phyloP scores from a whole-genome alignment of 2,329 filamentous ascomycete species.

The Hymenoscyphus linearis region DNA sequence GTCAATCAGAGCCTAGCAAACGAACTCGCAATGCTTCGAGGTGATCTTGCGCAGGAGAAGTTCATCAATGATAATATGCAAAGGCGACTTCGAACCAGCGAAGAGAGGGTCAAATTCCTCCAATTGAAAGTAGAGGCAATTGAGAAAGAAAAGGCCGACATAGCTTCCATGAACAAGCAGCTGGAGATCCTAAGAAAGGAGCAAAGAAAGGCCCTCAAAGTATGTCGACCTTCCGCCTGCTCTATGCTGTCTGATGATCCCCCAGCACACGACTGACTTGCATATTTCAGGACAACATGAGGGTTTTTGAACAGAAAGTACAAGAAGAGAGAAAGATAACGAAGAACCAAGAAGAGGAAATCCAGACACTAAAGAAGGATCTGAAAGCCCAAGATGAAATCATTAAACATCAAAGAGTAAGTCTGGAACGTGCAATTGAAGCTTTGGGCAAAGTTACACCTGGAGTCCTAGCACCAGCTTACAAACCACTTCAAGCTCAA shows the following conservation, averaged over 20 bases:
- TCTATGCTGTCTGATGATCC: background rate
- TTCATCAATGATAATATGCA: background rate
- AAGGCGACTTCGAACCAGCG: background rate
- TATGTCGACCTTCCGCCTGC: background rate
- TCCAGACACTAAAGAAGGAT: background rate
- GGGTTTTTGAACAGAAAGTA: background rate
- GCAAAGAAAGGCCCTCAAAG: background rate
- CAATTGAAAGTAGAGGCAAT: background rate
- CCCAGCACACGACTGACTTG: background rate
- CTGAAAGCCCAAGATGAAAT: background rate
- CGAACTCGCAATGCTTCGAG: background rate
- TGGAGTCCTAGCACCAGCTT: background rate
- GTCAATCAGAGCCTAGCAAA: background rate
- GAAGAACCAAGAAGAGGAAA: background rate
- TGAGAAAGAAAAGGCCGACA: background rate
- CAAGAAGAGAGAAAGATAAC: background rate
- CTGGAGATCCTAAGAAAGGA: background rate
- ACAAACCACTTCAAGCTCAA: background rate
- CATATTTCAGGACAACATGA: background rate
- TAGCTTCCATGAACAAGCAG: background rate
- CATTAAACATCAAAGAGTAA: background rate
- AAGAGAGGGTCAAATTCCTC: background rate
- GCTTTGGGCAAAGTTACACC: background rate
- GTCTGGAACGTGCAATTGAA: background rate
- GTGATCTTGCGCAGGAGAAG: background rate